phyloP scores from a whole-genome alignment of 345 rosid species.

The Citrus cavaleriei region DNA sequence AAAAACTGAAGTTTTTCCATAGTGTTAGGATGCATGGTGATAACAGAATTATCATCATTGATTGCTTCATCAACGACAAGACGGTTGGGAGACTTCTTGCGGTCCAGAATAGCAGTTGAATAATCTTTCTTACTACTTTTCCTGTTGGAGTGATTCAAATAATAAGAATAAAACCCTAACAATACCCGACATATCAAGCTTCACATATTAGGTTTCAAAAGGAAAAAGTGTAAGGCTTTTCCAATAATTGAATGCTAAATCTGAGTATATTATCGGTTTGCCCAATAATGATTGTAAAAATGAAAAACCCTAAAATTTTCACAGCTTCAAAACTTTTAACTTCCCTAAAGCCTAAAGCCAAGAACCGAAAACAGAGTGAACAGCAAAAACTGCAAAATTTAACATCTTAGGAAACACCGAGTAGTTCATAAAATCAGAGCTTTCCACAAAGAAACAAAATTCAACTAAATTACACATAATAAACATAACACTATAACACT shows the following conservation, averaged over 20 bases:
- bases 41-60: conserved; percentile 30
- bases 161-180: not conserved
- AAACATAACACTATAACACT: not conserved
- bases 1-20: conserved; percentile 37
- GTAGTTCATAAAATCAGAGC: not conserved
- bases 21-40: conserved; percentile 25
- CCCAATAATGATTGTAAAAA: not conserved
- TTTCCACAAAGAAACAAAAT: not conserved
- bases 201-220: not conserved
- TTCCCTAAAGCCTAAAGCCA: not conserved
- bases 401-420: not conserved
- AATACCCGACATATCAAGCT: not conserved
- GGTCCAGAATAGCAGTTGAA: conserved; percentile 28
- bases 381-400: not conserved
- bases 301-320: not conserved
- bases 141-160: not conserved
- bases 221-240: not conserved
- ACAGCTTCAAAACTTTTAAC: not conserved
- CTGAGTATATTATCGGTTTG: not conserved
- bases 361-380: not conserved
- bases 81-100: conserved; percentile 33
- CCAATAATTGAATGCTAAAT: not conserved
- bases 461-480: no score
- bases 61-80: conserved; percentile 32
- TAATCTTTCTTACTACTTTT: conserved; percentile 20